Conservation (phyloP, 2,329 filamentous ascomycete species). For the Colletotrichum destructivum region DNA sequence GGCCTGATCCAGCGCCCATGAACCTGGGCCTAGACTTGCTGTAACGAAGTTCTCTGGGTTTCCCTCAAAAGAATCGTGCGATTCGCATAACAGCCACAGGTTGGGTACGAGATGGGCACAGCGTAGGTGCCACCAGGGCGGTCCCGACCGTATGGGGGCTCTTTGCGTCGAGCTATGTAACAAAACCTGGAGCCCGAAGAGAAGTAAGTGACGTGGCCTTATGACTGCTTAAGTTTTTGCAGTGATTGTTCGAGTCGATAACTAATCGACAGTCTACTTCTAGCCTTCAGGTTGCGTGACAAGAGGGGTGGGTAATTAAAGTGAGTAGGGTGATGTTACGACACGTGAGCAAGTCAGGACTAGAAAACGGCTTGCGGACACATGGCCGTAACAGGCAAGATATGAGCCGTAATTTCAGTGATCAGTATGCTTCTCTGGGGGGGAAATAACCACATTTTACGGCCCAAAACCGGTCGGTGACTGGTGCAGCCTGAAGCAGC, state of each 20-base stretch:
- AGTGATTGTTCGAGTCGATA: constrained; percentile 2
- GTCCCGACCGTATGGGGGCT: constrained; percentile 30
- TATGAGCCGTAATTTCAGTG: no score
- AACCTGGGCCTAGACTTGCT: no score
- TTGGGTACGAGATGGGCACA: constrained; percentile 14
- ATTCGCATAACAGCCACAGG: constrained; percentile 30
- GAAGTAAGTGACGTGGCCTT: constrained; percentile 23
- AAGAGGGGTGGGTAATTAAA: no score
- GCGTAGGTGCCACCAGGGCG: constrained; percentile 21
- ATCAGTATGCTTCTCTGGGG: no score
- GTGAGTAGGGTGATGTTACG: no score
- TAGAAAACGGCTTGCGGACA: no score
- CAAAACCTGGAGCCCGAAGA: constrained; percentile 4
- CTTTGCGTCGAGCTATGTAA: constrained; percentile 37
- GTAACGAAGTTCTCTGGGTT: background rate
- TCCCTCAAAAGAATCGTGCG: background rate
- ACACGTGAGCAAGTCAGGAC: background rate
- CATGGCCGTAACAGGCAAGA: no score
- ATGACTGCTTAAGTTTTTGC: background rate
- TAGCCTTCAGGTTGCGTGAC: no score
- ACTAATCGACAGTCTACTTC: constrained; percentile 6
- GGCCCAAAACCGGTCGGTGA: no score
- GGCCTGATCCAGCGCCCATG: background rate
- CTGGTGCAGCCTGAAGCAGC: no score
- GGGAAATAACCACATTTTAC: no score